These are phyloP conservation scores for Ascochyta koolunga DNA, from an alignment of 2,329 filamentous ascomycete genomes.

Conservation along the genomic window DNA sequence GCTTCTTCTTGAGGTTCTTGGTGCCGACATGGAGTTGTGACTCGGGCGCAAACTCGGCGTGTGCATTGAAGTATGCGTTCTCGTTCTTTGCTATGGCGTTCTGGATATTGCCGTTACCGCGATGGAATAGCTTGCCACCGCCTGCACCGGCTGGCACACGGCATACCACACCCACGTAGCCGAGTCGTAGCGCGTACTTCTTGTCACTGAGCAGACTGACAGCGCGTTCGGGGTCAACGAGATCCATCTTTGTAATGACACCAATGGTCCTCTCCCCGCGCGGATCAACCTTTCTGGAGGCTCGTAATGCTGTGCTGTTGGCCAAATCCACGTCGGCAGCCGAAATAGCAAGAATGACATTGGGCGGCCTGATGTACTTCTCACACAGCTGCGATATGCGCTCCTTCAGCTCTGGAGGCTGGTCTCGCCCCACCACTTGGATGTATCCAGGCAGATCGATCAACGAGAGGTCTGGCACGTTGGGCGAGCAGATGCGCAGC, in stretches of 20 bases:
- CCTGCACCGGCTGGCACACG: constrained; percentile 70
- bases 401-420: constrained; percentile 88
- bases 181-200: constrained; percentile 92
- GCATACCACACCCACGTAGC: constrained; percentile 94
- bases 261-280: constrained; percentile 95
- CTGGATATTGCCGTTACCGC: constrained; percentile 79
- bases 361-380: constrained; percentile 96
- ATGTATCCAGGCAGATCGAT: constrained; percentile 98
- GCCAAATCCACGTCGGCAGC: constrained; percentile 96
- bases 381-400: constrained; percentile 97
- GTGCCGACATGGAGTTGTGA: constrained; percentile 81
- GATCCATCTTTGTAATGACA: constrained; percentile 99
- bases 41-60: constrained; percentile 80
- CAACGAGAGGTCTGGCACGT: constrained; percentile 91
- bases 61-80: constrained; percentile 80
- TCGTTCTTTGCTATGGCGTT: constrained; percentile 87
- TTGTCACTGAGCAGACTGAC: constrained; percentile 80
- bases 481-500: constrained; percentile 91
- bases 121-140: constrained; percentile 76
- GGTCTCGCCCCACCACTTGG: constrained; percentile 89
- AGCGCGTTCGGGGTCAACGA: constrained; percentile 84
- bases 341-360: constrained; percentile 95
- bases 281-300: constrained; percentile 89
- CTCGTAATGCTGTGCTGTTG: constrained; percentile 90
- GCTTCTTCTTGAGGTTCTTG: constrained; percentile 84